Conservation (phyloP, 106 monocot species). For the Triglochin maritima region DNA sequence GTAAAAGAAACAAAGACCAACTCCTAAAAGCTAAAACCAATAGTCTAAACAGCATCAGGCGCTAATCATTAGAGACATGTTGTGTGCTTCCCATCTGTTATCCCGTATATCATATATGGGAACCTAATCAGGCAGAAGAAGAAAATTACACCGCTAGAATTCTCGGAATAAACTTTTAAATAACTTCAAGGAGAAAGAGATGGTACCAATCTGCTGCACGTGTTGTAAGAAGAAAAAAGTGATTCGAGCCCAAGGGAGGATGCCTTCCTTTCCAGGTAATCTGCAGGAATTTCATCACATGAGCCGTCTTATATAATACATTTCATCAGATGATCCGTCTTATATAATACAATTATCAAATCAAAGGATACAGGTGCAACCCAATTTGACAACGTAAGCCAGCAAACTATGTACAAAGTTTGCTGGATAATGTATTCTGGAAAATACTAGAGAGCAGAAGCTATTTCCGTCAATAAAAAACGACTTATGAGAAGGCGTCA, state of each 20-base stretch:
- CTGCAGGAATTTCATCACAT: conserved; percentile 17
- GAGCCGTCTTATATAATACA: no score
- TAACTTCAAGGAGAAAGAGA: background rate
- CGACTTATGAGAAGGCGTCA: no score
- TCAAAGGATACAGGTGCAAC: no score
- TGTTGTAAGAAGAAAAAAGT: conserved; percentile 83
- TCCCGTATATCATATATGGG: background rate
- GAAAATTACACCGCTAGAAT: background rate
- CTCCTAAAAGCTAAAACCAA: background rate
- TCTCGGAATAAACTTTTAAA: background rate
- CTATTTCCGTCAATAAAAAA: no score
- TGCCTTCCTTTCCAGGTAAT: conserved; percentile 78
- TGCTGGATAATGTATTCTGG: no score
- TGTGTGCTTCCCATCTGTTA: background rate
- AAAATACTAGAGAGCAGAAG: no score
- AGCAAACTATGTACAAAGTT: no score
- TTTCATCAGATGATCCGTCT: no score
- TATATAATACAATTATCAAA: no score
- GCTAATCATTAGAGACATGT: background rate
- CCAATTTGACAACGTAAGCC: no score
- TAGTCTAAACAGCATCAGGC: background rate
- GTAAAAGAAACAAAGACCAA: no score
- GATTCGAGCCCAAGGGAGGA: conserved; percentile 54
- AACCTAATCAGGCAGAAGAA: background rate
- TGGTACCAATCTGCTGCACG: conserved; percentile 74